Percentiles rank a stretch among this genome's conserved stretches.
These are phyloP conservation scores for Tulasnella calospora DNA, from an alignment of 768 basidiomycete species.

Conservation along the genomic window DNA sequence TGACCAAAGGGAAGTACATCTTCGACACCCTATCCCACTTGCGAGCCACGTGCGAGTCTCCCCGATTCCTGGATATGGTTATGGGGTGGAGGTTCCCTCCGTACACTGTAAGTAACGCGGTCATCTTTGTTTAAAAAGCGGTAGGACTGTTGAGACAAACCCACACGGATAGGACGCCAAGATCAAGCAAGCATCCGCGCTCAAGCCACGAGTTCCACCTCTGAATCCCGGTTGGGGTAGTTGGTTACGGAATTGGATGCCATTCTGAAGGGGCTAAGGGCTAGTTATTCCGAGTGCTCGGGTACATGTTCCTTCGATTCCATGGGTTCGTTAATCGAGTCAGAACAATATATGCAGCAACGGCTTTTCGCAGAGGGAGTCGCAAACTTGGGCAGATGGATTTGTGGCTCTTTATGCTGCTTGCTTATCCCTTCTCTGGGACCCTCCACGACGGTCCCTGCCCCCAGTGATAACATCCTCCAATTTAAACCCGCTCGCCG, in stretches of 20 bases:
- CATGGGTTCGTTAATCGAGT: no score
- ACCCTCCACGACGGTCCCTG: no score
- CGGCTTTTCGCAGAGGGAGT: no score
- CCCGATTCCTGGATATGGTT: slow-evolving; percentile 32
- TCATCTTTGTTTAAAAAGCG: background rate
- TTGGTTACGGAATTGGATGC: background rate
- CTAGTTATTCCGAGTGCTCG: no score
- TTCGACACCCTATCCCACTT: slow-evolving; percentile 57
- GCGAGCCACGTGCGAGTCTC: slow-evolving; percentile 50
- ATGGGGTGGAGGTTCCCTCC: slow-evolving; percentile 13
- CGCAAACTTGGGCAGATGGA: no score
- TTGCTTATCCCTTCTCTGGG: no score
- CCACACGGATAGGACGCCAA: background rate
- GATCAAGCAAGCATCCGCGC: background rate
- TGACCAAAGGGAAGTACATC: slow-evolving; percentile 48
- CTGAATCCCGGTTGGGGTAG: background rate
- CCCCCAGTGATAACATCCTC: no score
- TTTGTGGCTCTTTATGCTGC: no score
- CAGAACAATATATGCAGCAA: no score
- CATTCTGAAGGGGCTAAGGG: background rate
- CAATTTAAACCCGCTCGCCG: no score
- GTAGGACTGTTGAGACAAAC: no score
- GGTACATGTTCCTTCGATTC: no score
- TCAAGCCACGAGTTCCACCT: background rate
- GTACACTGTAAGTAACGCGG: background rate